Base-by-base conservation (phyloP, 73 alveolate genomes). In the Symbiodinium pilosum region DNA sequence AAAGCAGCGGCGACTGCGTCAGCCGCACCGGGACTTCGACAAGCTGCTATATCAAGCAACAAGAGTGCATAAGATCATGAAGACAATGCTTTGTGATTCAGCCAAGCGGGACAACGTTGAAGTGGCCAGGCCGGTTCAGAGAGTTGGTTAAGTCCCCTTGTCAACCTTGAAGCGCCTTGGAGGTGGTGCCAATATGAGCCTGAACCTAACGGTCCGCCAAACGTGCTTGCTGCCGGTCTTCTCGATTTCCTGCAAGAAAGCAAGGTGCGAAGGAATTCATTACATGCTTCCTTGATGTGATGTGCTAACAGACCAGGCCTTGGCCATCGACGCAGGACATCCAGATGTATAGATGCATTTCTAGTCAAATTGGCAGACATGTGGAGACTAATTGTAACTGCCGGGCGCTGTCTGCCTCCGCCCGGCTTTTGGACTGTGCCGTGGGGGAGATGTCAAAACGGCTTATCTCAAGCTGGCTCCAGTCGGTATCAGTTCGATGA, bases 161-260 rank as follows among this genome's bases (percentile, higher is more conserved):
- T 9, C n/a, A n/a, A n/a, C n/a, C n/a, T 9, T 54, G 16, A 30
- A 77, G 84, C 39, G 30, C 6, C 41, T 40, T 11, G 39, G 89
- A 91, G 97, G 97, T 91, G 97, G 97, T 91, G 97, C 26, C 36
- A 42, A 24, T 68, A 71, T 34, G 97, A 91, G 88, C 81, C 81
- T 12, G 30, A 43, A 2, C 75, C 77, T 14, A 86, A 91, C 3
- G 51, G 77, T 20, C 97, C 97, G 0, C 89, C 97, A 28, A 71
- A 34, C 36, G 97, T 91, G 83, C 89, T 91, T 52, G 30, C 32
- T 20, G 14, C 4, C n/a, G 97, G 97, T 43, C 88, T 91, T 40
- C 83, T 84, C 16, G 97, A 91, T 38, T 91, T 91, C 89, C 43
- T 91, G 42, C 73, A 69, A 51, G 97, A 91, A n/a, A 91, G 71